Evolutionary conservation across 2,329 filamentous ascomycete genomes (phyloP).

Genomic region (Cladosporium sp.): DNA sequence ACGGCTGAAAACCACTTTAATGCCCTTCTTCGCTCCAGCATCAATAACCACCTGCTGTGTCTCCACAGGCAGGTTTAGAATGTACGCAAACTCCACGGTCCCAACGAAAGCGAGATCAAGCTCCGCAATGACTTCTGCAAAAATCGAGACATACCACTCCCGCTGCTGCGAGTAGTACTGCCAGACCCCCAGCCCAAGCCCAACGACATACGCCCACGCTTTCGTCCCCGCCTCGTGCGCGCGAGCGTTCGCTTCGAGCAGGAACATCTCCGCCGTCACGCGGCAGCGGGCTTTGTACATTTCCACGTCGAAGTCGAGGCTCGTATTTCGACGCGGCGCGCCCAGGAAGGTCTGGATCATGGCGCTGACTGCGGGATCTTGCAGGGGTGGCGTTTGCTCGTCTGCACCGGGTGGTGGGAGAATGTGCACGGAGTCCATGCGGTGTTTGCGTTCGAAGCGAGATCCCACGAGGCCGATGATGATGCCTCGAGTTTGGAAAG

Average conservation of each 20-base stretch:
- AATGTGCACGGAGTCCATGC: slow-evolving; percentile 29
- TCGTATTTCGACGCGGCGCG: slow-evolving; percentile 2
- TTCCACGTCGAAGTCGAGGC: slow-evolving; percentile 15
- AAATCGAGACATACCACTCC: slow-evolving; percentile 25
- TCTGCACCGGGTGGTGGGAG: slow-evolving; percentile 15
- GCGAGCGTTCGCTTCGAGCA: slow-evolving; percentile 26
- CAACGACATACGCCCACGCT: slow-evolving; percentile 30
- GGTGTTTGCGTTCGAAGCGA: slow-evolving; percentile 27
- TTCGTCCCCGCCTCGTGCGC: slow-evolving; percentile 19
- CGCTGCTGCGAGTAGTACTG: slow-evolving; percentile 19
- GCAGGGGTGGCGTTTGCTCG: slow-evolving; percentile 6
- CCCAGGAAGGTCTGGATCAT: slow-evolving; percentile 23
- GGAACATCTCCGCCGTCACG: slow-evolving; percentile 28
- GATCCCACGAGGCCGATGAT: slow-evolving; percentile 31
- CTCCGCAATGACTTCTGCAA: slow-evolving; percentile 18
- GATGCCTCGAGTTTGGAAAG: slow-evolving; percentile 26
- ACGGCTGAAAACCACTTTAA: slow-evolving; percentile 26
- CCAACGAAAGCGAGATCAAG: slow-evolving; percentile 20
- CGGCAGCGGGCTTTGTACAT: slow-evolving; percentile 28
- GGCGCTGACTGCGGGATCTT: slow-evolving; percentile 19
- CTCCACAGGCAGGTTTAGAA: slow-evolving; percentile 14
- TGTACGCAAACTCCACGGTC: slow-evolving; percentile 30
- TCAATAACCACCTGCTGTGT: slow-evolving; percentile 10
- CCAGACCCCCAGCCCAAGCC: slow-evolving; percentile 33
- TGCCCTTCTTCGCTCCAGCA: slow-evolving; percentile 15